phyloP scores from a whole-genome alignment of 331 rosid genomes.

The Malus hybrid region DNA sequence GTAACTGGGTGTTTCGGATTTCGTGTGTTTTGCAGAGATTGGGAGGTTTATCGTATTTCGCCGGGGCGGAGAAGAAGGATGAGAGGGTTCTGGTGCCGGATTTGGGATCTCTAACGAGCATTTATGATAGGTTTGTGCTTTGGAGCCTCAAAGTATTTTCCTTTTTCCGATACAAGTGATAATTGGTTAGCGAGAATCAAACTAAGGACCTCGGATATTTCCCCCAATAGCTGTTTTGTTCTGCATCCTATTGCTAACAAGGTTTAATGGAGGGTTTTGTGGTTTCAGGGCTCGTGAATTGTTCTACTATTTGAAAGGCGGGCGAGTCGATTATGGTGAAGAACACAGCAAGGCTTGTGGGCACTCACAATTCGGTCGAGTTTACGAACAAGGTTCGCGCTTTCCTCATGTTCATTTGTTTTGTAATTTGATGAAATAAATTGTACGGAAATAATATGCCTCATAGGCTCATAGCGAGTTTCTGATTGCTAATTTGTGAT shows the following conservation, averaged over 20 bases:
- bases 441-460: neutral
- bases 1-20: neutral
- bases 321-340: conserved; percentile 87
- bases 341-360: conserved; percentile 90
- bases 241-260: neutral
- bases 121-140: conserved; percentile 68
- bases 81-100: conserved; percentile 96
- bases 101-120: conserved; percentile 89
- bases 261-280: conserved; percentile 2
- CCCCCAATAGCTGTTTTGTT: neutral
- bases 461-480: neutral
- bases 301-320: conserved; percentile 96
- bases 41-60: conserved; percentile 87
- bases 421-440: neutral
- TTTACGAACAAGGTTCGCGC: conserved; percentile 61
- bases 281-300: conserved; percentile 78
- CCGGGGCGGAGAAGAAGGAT: conserved; percentile 96
- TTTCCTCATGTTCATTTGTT: neutral
- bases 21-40: conserved; percentile 38
- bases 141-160: neutral
- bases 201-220: neutral
- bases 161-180: neutral
- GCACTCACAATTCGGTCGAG: conserved; percentile 74
- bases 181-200: neutral
- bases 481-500: neutral